Base-by-base conservation (phyloP, 176 grass and related monocot species). In the Aegilops umbellulata region DNA sequence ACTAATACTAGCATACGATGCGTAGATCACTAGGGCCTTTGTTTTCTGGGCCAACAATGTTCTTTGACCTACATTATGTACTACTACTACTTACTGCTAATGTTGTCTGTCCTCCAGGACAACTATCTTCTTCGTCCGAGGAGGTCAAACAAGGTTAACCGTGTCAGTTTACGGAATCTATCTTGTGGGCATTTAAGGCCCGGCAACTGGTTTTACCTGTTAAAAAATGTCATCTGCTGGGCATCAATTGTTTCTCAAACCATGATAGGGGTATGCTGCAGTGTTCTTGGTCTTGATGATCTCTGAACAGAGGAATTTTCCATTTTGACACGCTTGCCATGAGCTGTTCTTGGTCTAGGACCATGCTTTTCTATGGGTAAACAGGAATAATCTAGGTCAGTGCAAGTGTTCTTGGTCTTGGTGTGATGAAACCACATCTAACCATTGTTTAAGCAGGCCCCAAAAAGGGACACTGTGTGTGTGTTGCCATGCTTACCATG, bases 61-160 rank as follows among this genome's bases (percentile, higher is more conserved):
- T 46, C 51, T 62, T 91, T 88, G 86, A 88, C 71, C 71, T 55
- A 55, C 77, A 88, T 49, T 90, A 77, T 62, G 3, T 53, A 20
- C 1, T 5, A 41, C 2, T 36, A 19, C 2, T 4, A 14, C 1
- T 4, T 5, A 46, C 42, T 46, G 14, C 1, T 4, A 14, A 19
- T 6, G 15, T 30, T 88, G 86, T 85, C 71, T 58, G 68, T 77
- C 76, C 69, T 78, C 61, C 25, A 16, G 23, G 66, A 81, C 30
- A 88, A 23, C 14, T 46, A 32, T 58, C 25, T 76, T 57, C 74
- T 19, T 31, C 42, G 70, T 91, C 87, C 90, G 84, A 88, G 77
- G 70, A 77, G 77, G 90, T 91, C 86, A 91, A 91, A 91, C 86
- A 82, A 91, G 90, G 86, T 74, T 41, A 88, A 88, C 69, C 38